Conservation (phyloP, 495 filamentous ascomycete genomes). For the Letharia columbiana region DNA sequence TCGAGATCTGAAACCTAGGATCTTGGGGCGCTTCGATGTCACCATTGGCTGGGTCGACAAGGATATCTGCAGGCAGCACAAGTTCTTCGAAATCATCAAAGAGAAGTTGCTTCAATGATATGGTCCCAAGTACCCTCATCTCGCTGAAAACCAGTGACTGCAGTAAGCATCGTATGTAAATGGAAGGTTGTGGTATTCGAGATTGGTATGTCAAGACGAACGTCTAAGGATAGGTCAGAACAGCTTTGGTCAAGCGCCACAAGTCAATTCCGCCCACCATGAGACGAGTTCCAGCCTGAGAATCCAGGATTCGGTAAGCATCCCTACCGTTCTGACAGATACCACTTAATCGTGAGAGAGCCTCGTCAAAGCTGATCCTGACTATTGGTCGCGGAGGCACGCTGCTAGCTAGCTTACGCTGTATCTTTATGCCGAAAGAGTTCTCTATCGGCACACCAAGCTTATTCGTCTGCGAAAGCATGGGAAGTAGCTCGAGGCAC, state of each 20-base stretch:
- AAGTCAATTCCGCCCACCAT: conserved; percentile 38
- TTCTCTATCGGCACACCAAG: conserved; percentile 61
- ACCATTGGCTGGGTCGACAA: conserved; percentile 66
- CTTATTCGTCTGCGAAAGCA: conserved; percentile 46
- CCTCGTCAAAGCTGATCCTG: conserved; percentile 60
- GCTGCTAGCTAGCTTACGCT: conserved; percentile 80
- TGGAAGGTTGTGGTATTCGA: conserved; percentile 69
- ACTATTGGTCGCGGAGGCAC: conserved; percentile 90
- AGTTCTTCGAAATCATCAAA: conserved; percentile 70
- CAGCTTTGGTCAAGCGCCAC: conserved; percentile 9
- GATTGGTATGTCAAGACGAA: conserved; percentile 65
- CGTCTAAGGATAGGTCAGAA: conserved; percentile 35
- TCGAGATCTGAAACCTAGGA: conserved; percentile 65
- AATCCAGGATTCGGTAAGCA: conserved; percentile 58
- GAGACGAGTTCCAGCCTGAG: conserved; percentile 57
- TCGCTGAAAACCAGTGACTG: conserved; percentile 69
- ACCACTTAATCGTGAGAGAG: conserved; percentile 57
- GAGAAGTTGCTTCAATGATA: conserved; percentile 63
- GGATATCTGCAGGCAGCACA: conserved; percentile 59
- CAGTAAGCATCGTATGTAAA: conserved; percentile 75
- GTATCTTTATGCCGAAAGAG: conserved; percentile 83
- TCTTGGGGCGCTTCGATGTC: conserved; percentile 68
- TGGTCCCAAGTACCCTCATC: conserved; percentile 53
- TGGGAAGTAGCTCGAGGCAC: conserved; percentile 40
- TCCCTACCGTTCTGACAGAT: conserved; percentile 67